Base-by-base conservation (phyloP, 352 stramenopile genomes). In the Pythium phragmitis region DNA sequence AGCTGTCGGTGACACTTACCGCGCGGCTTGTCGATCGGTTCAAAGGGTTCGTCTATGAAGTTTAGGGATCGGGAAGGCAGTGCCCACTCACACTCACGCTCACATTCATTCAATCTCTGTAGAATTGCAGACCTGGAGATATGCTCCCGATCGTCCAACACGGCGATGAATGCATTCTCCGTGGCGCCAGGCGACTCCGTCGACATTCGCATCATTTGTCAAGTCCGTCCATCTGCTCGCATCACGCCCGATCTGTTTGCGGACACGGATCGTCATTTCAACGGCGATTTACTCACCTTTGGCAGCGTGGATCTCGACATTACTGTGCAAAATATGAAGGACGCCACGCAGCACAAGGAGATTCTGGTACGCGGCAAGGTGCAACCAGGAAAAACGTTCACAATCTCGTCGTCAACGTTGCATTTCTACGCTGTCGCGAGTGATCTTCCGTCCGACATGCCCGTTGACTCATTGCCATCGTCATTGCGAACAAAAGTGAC, bases 111-210 rank as follows among this genome's bases (percentile, higher is more conserved):
- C 26, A 30, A 30, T 30, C 26, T 45, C 14, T n/a, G 14, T 51
- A 92, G 84, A 57, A 86, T 83, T 3, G 66, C 92, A 28, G 87
- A 96, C 42, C 68, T 96, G 23, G 34, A 85, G 23, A 59, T 92
- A 13, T 91, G 90, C 63, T 88, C 89, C 33, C 78, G 88, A 56
- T 92, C 88, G 28, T 87, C 88, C 8, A 95, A 96, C 63, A 91
- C 88, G 3, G 74, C 79, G 1, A 62, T 96, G 23, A 92, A 60
- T 57, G 74, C 70, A 12, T 60, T 94, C 30, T 53, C 75, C 3
- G 78, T 96, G 57, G 76, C 80, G 2, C 86, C 88, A n/a, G 83
- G 81, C 5, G 88, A 96, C 26, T 92, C 81, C 4, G 72, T 93
- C 17, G 88, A 96, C 61, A 85, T 96, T 60, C 84, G 88, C 12